These are phyloP conservation scores for Cyclanthera cordifolia DNA, from an alignment of 306 rosid genomes.

Conservation along the genomic window DNA sequence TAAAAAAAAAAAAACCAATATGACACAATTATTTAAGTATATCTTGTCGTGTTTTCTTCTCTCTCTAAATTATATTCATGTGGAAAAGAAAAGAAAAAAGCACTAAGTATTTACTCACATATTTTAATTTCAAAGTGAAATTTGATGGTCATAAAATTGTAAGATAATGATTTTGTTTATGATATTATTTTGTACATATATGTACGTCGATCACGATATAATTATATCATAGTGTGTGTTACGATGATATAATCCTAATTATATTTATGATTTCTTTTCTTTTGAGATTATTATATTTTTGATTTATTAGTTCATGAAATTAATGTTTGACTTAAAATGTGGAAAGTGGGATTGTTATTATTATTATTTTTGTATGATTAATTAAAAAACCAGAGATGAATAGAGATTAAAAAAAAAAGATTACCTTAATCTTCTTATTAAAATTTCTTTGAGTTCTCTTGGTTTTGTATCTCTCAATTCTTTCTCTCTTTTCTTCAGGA, in stretches of 20 bases:
- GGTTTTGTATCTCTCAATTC: slow-evolving; percentile 72
- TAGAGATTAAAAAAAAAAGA: background rate
- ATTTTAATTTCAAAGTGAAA: background rate
- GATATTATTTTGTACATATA: background rate
- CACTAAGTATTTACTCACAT: background rate
- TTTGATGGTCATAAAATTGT: background rate
- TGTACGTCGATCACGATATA: background rate
- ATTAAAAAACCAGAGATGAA: too few relatives aligned
- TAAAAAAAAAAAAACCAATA: background rate
- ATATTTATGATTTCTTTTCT: too few relatives aligned
- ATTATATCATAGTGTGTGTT: too few relatives aligned
- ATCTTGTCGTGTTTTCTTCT: background rate
- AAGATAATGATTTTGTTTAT: too few relatives aligned
- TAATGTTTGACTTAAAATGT: too few relatives aligned
- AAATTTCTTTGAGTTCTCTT: slow-evolving; percentile 81
- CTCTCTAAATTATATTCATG: background rate
- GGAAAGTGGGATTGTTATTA: too few relatives aligned
- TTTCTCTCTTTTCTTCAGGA: slow-evolving; percentile 71
- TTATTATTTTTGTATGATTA: too few relatives aligned
- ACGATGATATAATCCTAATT: too few relatives aligned
- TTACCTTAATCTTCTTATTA: slow-evolving; percentile 85
- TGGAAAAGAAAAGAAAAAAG: background rate
- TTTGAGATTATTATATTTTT: too few relatives aligned
- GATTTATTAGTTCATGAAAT: too few relatives aligned
- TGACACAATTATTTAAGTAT: background rate